Base-by-base conservation (phyloP, 192 early-diverging fungal genomes). In the Coemansia aciculifera region DNA sequence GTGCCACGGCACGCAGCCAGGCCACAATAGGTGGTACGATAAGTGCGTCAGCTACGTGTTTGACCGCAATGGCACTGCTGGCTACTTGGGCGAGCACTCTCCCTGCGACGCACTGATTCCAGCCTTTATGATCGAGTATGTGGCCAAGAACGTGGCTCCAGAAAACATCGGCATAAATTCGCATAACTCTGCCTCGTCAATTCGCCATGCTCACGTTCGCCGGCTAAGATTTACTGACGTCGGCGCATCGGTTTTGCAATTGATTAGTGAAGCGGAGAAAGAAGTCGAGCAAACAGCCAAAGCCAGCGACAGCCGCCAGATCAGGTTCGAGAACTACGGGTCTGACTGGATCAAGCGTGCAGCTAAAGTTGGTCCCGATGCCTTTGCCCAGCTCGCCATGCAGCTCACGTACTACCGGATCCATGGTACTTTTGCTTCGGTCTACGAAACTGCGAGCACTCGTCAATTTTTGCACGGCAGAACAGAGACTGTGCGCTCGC, bases 1-100 rank as follows among this genome's bases (percentile, higher is more conserved):
- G 62, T 68, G 72, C 66, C 77, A 79, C 21, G 72, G 71, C 12
- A 73, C 68, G 10, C 67, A 43, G 0, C 68, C 72, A n/a, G 93
- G 91, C 4, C 89, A 87, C 76, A 97, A 97, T 70, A 85, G 95
- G 3, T 96, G 95, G 95, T 94, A 90, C 67, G 95, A 96, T 77
- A 96, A 94, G 75, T 84, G 83, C 7, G 59, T 92, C n/a, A 88
- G 79, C 15, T 63, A 93, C 32, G 73, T 86, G 31, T 79, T 94
- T 54, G 89, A 91, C 56, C 87, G 88, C 64, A 92, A 92, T 73
- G 95, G 93, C 49, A 74, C 86, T 12, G 85, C 82, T 17, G 84
- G 78, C 3, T 79, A 88, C 32, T 61, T 86, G 48, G 90, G 90
- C 24, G 90, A 92, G 85, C 93, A 95, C 85, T 89, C 93, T 2